A percentile compares a stretch with the other conserved stretches of the same genome.
These are phyloP conservation scores for Chlorella ohadii DNA, from an alignment of 139 green algal species.

Conservation along the genomic window DNA sequence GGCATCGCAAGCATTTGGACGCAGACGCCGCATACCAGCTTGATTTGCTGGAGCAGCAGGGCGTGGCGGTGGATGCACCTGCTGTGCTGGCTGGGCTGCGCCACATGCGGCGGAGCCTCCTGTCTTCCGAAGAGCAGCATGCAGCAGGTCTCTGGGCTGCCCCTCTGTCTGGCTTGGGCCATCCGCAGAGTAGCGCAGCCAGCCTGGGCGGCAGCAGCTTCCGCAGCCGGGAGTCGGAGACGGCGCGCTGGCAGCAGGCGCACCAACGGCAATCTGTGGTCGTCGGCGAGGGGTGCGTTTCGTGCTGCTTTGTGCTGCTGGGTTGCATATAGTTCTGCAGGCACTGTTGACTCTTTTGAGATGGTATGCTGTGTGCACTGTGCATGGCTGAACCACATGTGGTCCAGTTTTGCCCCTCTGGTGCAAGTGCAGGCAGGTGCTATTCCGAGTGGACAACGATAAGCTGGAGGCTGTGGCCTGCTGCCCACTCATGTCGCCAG, in stretches of 20 bases:
- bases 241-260: background rate
- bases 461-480: slow-evolving; percentile 43
- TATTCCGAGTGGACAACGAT: slow-evolving; percentile 56
- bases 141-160: too few species aligned
- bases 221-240: slow-evolving; percentile 13
- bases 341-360: too few species aligned
- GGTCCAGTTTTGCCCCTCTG: too few species aligned
- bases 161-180: too few species aligned
- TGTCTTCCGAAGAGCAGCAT: background rate
- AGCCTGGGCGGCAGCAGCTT: slow-evolving; percentile 8
- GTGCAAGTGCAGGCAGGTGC: background rate
- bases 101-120: background rate
- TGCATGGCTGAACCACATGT: too few species aligned
- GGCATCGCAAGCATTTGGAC: background rate
- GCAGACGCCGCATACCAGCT: background rate
- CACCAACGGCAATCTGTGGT: background rate
- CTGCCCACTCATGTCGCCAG: slow-evolving; percentile 42
- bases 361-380: too few species aligned
- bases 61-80: background rate
- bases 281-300: slow-evolving; percentile 12
- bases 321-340: too few species aligned
- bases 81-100: slow-evolving; percentile 21
- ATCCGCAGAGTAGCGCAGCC: background rate
- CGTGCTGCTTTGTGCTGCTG: too few species aligned
- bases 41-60: slow-evolving; percentile 2